Evolutionary conservation across 257 asterid species (phyloP), one percentile per base, ranked within the genome.

Genomic region (Scutellaria barbata): DNA sequence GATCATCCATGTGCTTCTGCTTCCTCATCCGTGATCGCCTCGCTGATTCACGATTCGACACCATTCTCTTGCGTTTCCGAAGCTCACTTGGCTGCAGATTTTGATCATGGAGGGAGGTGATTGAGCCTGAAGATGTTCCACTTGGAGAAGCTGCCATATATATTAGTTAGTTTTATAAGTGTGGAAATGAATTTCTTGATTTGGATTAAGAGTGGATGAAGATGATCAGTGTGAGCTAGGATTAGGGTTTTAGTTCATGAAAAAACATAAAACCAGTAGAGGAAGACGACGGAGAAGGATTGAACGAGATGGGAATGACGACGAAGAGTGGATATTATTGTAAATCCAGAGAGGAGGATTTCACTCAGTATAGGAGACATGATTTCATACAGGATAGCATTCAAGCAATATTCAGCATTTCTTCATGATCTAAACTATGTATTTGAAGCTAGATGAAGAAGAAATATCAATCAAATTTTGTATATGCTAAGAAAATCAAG

Each of bases 211-310:
- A 22, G 2, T 22, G 25, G 25, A 1, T 30, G 35, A 30, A 22
- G 25, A 30, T 30, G 4, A 30, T 30, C 5, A 30, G 35, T 30
- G 35, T 48, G 51, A 50, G 7, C n/a, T n/a, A 22, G 25, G 25
- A 22, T 13, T 35, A 60, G 71, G 11, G 12, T 22, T 10, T 53
- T 40, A 39, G 63, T 66, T 83, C 81, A 80, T 51, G 85, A 86
- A 57, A 83, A 83, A 69, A 71, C 76, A 14, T 86, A 81, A 62
- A 83, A 86, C 91, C 88, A 83, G 42, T 80, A 83, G 63, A 86
- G 87, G 80, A 86, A 86, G 47, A 77, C 82, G 52, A 84, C 81
- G 35, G 86, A 81, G 72, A 84, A 64, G 63, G 88, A 84, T 64
- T 81, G 91, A 22, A 86, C 84, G 7, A 83, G 80, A 74, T 81